A percentile compares a stretch with the other conserved stretches of the same genome.
These are phyloP conservation scores for Thielaviopsis musarum DNA, from an alignment of 2,329 filamentous ascomycete species.

Conservation along the genomic window DNA sequence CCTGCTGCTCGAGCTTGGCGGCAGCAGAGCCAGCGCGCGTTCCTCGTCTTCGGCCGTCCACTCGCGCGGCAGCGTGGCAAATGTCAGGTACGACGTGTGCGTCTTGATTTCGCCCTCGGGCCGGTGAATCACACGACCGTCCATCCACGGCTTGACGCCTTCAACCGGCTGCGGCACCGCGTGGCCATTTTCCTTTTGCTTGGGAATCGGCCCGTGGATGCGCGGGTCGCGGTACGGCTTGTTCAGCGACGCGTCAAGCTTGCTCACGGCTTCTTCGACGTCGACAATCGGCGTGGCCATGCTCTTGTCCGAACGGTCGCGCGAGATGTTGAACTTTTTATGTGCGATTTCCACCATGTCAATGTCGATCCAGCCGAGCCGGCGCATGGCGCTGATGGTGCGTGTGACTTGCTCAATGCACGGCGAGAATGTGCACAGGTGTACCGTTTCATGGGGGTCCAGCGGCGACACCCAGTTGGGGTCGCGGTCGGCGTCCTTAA, in stretches of 20 bases:
- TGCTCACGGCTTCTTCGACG: slow-evolving; percentile 62
- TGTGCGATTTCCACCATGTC: slow-evolving; percentile 83
- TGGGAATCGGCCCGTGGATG: background rate
- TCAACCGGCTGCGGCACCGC: background rate
- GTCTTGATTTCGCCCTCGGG: slow-evolving; percentile 83
- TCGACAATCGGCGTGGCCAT: slow-evolving; percentile 53
- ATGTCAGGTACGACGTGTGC: slow-evolving; percentile 93
- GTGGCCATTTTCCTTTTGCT: slow-evolving; percentile 2
- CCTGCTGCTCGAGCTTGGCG: slow-evolving; percentile 38
- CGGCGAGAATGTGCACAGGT: slow-evolving; percentile 88
- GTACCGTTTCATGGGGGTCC: slow-evolving; percentile 51
- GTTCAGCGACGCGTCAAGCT: slow-evolving; percentile 28
- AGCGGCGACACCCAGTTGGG: slow-evolving; percentile 28
- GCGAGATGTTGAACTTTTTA: slow-evolving; percentile 60
- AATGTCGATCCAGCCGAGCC: slow-evolving; percentile 77
- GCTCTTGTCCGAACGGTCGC: slow-evolving; percentile 64
- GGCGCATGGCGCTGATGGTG: slow-evolving; percentile 66
- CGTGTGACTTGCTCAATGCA: slow-evolving; percentile 92
- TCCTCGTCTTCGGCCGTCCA: slow-evolving; percentile 76
- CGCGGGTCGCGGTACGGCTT: slow-evolving; percentile 13
- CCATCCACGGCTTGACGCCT: slow-evolving; percentile 43
- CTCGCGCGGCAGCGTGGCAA: slow-evolving; percentile 71
- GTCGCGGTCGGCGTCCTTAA: slow-evolving; percentile 20
- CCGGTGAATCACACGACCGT: slow-evolving; percentile 63
- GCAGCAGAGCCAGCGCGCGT: slow-evolving; percentile 39